Conservation (phyloP, 306 rosid genomes). For the Prosopis cineraria region DNA sequence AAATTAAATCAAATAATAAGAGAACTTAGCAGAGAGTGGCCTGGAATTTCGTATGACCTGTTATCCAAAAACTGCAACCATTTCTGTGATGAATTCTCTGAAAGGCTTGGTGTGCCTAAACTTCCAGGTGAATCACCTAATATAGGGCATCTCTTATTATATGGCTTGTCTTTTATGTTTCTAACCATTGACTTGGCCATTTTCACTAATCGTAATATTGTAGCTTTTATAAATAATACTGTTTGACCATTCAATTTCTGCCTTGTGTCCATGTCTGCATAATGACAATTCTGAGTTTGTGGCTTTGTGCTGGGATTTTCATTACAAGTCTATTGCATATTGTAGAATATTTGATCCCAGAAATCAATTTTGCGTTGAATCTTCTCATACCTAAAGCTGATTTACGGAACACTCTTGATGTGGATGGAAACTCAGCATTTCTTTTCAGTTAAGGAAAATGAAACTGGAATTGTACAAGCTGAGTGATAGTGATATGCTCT, state of each 20-base stretch:
- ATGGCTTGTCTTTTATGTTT: slow-evolving; percentile 3
- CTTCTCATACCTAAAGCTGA: neutral
- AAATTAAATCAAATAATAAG: slow-evolving; percentile 87
- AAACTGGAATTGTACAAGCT: neutral
- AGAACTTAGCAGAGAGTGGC: slow-evolving; percentile 98
- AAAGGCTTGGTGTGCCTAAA: slow-evolving; percentile 80
- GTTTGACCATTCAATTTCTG: neutral
- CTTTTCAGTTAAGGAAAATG: neutral
- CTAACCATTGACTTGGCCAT: neutral
- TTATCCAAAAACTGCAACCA: slow-evolving; percentile 96
- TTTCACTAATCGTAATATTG: neutral
- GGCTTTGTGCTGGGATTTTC: neutral
- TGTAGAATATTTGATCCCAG: slow-evolving; percentile 14
- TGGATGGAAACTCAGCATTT: neutral
- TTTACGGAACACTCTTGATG: neutral
- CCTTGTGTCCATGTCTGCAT: neutral
- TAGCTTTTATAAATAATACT: neutral
- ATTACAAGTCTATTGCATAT: neutral
- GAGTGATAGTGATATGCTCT: neutral
- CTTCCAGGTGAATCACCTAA: slow-evolving; percentile 72
- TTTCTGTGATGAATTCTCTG: slow-evolving; percentile 93
- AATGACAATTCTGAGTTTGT: neutral
- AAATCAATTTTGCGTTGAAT: neutral
- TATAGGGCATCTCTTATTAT: neutral
- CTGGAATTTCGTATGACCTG: slow-evolving; percentile 82